A percentile compares a stretch with the other conserved stretches of the same genome.
Evolutionary conservation across 495 filamentous ascomycete species (phyloP).

Genomic region (Patellaria atrata): DNA sequence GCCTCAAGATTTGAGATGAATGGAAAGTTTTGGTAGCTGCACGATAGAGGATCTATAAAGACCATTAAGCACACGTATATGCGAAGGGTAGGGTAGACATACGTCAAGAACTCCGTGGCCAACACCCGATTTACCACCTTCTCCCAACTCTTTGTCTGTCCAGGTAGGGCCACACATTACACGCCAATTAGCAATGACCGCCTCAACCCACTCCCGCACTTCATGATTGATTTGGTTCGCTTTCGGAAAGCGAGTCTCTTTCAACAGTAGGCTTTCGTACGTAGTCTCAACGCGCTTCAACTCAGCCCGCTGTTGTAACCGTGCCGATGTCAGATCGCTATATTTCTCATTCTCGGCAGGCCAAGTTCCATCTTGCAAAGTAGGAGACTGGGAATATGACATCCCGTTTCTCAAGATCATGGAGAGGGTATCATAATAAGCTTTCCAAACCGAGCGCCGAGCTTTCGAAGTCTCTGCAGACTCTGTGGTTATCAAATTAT

Average conservation of each 20-base stretch:
- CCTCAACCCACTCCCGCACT: constrained; percentile 67
- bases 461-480: constrained; percentile 26
- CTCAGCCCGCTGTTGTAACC: constrained; percentile 53
- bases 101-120: constrained; percentile 59
- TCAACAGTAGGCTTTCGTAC: constrained; percentile 58
- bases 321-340: constrained; percentile 31
- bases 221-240: constrained; percentile 59
- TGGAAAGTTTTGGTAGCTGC: constrained; percentile 88
- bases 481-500: constrained; percentile 10
- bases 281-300: constrained; percentile 57
- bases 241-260: constrained; percentile 66
- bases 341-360: constrained; percentile 7
- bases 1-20: constrained; percentile 70
- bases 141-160: constrained; percentile 61
- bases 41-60: constrained; percentile 56
- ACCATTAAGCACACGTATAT: background rate
- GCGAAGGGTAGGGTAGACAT: constrained; percentile 18
- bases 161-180: constrained; percentile 59
- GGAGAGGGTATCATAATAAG: constrained; percentile 66
- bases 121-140: constrained; percentile 58
- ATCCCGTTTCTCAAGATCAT: constrained; percentile 41
- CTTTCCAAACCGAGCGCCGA: constrained; percentile 54
- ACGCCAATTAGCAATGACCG: constrained; percentile 73
- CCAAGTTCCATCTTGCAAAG: background rate
- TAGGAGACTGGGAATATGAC: constrained; percentile 18